Conservation (phyloP, 1,139 yeast species). For the Lizanozyma gosingica region DNA sequence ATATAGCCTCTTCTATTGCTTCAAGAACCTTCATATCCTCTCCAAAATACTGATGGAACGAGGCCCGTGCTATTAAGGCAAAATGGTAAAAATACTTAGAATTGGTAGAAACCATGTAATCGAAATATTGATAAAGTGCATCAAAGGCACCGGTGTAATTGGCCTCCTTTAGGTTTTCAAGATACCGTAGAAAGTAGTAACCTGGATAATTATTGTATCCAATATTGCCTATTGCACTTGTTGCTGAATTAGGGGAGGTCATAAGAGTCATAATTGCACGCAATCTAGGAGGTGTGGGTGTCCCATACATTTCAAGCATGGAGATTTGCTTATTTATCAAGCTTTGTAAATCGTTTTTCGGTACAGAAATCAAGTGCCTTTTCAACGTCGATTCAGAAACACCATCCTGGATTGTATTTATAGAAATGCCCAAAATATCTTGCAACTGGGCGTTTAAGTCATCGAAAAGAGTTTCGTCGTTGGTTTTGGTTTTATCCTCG, state of each 20-base stretch:
- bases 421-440: constrained; percentile 12
- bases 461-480: constrained; percentile 11
- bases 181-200: constrained; percentile 53
- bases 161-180: constrained; percentile 50
- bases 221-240: constrained; percentile 35
- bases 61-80: constrained; percentile 72
- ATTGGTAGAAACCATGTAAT: constrained; percentile 69
- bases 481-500: constrained; percentile 1
- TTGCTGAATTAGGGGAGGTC: constrained; percentile 32
- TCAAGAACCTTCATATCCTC: constrained; percentile 67
- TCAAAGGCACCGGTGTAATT: constrained; percentile 71
- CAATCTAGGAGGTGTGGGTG: constrained; percentile 41
- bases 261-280: constrained; percentile 36
- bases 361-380: constrained; percentile 23
- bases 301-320: constrained; percentile 46
- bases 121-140: constrained; percentile 73
- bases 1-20: constrained; percentile 80
- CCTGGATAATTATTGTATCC: constrained; percentile 48
- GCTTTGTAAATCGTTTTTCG: constrained; percentile 45
- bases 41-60: constrained; percentile 69
- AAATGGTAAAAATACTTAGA: constrained; percentile 67
- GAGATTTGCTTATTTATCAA: constrained; percentile 49
- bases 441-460: constrained; percentile 16
- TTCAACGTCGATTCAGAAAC: constrained; percentile 4
- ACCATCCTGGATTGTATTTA: constrained; percentile 11